These are phyloP conservation scores for Myochromella boudieri DNA, from an alignment of 768 basidiomycete genomes.

Conservation along the genomic window DNA sequence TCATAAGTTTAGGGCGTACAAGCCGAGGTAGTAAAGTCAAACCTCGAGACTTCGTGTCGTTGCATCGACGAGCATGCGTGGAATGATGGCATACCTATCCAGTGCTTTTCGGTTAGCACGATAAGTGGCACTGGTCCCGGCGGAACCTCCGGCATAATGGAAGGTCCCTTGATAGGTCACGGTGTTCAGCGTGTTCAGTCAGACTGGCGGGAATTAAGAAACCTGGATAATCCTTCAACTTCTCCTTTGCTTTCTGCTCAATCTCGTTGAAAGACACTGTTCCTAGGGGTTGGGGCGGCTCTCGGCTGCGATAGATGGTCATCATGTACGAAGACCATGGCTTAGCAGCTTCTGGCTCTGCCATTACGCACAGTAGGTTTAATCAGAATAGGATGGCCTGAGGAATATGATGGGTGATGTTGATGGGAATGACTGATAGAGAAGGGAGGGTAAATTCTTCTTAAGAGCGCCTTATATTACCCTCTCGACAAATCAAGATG, in stretches of 20 bases:
- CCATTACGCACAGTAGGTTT: no score
- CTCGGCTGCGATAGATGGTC: slow-evolving; percentile 37
- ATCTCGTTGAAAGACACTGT: slow-evolving; percentile 64
- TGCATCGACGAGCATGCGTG: slow-evolving; percentile 70
- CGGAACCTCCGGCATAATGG: slow-evolving; percentile 75
- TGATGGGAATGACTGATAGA: no score
- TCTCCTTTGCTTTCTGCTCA: slow-evolving; percentile 65
- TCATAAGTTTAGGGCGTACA: not conserved
- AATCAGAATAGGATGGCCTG: no score
- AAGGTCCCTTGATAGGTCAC: slow-evolving; percentile 53
- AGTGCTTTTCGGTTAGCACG: slow-evolving; percentile 64
- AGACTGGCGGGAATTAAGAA: slow-evolving; percentile 15
- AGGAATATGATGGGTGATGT: no score
- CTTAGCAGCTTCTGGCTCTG: not conserved
- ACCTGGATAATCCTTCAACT: slow-evolving; percentile 58
- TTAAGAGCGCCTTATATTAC: no score
- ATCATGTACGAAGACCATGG: slow-evolving; percentile 43
- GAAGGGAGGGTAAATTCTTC: no score
- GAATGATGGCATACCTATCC: slow-evolving; percentile 72
- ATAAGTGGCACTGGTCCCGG: slow-evolving; percentile 70
- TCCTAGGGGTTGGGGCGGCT: slow-evolving; percentile 48
- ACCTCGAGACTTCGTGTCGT: slow-evolving; percentile 62
- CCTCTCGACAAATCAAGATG: no score
- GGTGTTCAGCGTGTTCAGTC: not conserved
- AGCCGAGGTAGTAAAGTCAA: slow-evolving; percentile 8